Evolutionary conservation across 805 yeast species (phyloP).

Genomic region (Candida coleopterorum): DNA sequence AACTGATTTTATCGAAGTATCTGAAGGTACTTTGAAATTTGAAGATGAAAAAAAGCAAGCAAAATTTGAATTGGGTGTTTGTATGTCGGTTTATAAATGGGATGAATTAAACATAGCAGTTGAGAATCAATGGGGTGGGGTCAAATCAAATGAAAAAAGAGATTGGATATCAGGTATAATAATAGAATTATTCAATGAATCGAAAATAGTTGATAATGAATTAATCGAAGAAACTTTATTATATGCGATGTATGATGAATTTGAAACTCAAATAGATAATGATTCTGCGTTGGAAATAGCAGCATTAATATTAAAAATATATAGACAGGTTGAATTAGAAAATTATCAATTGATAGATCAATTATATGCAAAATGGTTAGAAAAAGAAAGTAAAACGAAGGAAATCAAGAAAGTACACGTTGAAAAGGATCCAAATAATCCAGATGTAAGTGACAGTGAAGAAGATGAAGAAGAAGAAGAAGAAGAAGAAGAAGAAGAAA

Average conservation of each 20-base stretch:
- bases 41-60: conserved; percentile 67
- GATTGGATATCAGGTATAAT: conserved; percentile 90
- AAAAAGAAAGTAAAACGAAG: conserved; percentile 38
- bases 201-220: conserved; percentile 64
- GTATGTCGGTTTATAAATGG: conserved; percentile 90
- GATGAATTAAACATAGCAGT: conserved; percentile 86
- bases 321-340: conserved; percentile 54
- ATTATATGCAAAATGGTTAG: conserved; percentile 55
- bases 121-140: conserved; percentile 93
- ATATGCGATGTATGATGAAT: conserved; percentile 93
- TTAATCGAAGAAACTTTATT: conserved; percentile 80
- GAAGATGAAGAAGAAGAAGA: conserved; percentile 47
- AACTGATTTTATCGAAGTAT: conserved; percentile 53
- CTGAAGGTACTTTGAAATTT: conserved; percentile 41
- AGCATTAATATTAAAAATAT: conserved; percentile 56
- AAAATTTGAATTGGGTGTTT: conserved; percentile 86
- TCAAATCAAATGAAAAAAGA: conserved; percentile 83
- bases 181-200: conserved; percentile 66
- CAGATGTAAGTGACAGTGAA: conserved; percentile 47
- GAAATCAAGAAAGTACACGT: conserved; percentile 43
- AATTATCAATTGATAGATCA: conserved; percentile 55
- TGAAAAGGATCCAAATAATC: conserved; percentile 59
- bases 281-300: conserved; percentile 80
- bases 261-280: conserved; percentile 83
- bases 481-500: conserved; percentile 27